phyloP scores from a whole-genome alignment of 495 filamentous ascomycete species.

The Amorphotheca resinae region DNA sequence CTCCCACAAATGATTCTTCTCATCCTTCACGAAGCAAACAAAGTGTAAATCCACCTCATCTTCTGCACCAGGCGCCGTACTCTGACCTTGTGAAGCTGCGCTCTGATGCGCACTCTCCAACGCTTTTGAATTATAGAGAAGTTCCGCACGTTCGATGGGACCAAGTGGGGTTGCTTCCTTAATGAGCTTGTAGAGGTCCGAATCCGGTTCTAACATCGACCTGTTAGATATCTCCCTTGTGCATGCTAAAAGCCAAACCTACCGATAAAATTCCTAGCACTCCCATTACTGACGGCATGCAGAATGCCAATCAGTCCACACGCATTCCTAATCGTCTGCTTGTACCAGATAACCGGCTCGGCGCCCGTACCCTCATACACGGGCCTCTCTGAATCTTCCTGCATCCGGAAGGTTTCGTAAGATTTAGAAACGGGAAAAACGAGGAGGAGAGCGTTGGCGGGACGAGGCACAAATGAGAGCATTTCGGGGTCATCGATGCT shows the following conservation, averaged over 20 bases:
- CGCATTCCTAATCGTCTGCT: slow-evolving; percentile 79
- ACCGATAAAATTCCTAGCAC: slow-evolving; percentile 33
- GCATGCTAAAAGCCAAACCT: slow-evolving; percentile 6
- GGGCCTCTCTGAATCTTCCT: slow-evolving; percentile 43
- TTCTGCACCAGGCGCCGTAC: slow-evolving; percentile 51
- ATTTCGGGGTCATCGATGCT: slow-evolving; percentile 68
- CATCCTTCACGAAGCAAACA: slow-evolving; percentile 70
- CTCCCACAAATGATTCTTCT: slow-evolving; percentile 64
- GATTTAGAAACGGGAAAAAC: slow-evolving; percentile 67
- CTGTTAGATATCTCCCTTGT: neutral
- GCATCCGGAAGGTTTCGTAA: slow-evolving; percentile 52
- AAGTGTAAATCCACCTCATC: slow-evolving; percentile 69
- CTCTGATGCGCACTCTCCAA: slow-evolving; percentile 61
- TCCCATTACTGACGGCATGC: slow-evolving; percentile 55
- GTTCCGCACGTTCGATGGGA: slow-evolving; percentile 46
- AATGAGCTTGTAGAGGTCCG: slow-evolving; percentile 31
- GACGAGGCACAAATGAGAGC: slow-evolving; percentile 70
- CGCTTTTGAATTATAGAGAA: slow-evolving; percentile 59
- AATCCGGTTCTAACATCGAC: slow-evolving; percentile 25
- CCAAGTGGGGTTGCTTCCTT: slow-evolving; percentile 34
- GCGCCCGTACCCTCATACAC: slow-evolving; percentile 32
- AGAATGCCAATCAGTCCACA: slow-evolving; percentile 78
- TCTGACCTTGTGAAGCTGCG: slow-evolving; percentile 62
- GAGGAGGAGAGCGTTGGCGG: slow-evolving; percentile 68
- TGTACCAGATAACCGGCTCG: slow-evolving; percentile 64